Base-by-base conservation (phyloP, 192 early-diverging fungal genomes). In the Fimicolochytrium jonesii region DNA sequence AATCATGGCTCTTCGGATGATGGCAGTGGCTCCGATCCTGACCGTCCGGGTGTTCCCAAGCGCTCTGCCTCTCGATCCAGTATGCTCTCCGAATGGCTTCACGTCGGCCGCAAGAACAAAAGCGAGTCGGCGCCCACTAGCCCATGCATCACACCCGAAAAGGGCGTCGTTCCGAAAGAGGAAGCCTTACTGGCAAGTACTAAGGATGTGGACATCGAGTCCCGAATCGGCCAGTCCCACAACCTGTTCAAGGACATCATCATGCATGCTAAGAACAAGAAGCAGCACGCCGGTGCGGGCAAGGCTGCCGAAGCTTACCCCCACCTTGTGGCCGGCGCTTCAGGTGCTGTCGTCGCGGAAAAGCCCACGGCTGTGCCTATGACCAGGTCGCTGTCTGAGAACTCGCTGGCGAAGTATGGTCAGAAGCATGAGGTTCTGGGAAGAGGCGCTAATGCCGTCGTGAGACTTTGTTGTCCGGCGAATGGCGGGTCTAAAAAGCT, bases 371-470 rank as follows among this genome's bases (percentile, higher is more conserved):
- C n/a, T n/a, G n/a, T n/a, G n/a, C n/a, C n/a, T n/a, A 46, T 70
- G 51, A n/a, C 23, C n/a, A 41, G 71, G 10, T 48, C 67, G 20
- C 43, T 45, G 1, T 79, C 77, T 10, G 75, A 78, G 41, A 47
- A 53, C 35, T 76, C 81, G 17, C 61, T 89, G 26, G 39, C 72
- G 71, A 94, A 92, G 80, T 94, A 94, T 72, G 92, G 92, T 77
- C 84, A 61, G 79, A 84, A 71, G 78, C 86, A 61, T 78, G 76
- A 61, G 36, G 71, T 77, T 61, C 88, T 98, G 32, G 95, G 93
- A 6, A 83, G 82, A 63, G 95, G 95, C 28, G 93, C 92, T 2
- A 93, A 91, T 1, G 95, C 95, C 0, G 88, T 95, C 2, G 95
- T 98, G 37, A 84, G 90, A 18, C 73, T 98, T 3, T 90, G 77